Percentiles rank a stretch among this genome's conserved stretches.
Evolutionary conservation across 2,329 filamentous ascomycete species (phyloP).

Genomic region (Phaeosphaeria sp.): DNA sequence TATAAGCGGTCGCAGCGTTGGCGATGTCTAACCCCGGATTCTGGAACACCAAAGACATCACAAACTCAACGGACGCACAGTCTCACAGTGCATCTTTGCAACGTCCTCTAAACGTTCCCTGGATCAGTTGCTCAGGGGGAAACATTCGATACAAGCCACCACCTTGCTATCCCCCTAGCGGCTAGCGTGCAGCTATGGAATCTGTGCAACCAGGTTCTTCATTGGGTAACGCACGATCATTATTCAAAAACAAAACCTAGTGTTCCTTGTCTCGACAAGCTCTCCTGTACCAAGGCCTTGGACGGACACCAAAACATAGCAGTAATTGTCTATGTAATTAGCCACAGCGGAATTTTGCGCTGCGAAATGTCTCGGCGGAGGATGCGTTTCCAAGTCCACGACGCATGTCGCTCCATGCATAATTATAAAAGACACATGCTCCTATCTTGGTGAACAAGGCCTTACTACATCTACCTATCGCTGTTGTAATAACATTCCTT

Average conservation of each 20-base stretch:
- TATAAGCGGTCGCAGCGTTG: no score
- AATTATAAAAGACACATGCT: neutral
- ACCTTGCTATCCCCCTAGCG: constrained; percentile 1
- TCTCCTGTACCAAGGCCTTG: constrained; percentile 2
- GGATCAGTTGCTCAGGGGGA: neutral
- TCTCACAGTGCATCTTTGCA: neutral
- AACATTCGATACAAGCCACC: constrained; percentile 11
- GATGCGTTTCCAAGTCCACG: constrained; percentile 1
- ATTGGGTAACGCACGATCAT: constrained; percentile 7
- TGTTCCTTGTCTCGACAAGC: constrained; percentile 1
- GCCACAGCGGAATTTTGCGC: constrained; percentile 2
- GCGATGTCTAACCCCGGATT: neutral
- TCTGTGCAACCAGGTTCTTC: constrained; percentile 4
- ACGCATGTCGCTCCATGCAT: neutral
- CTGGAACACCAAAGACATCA: neutral
- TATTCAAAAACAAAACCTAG: constrained; percentile 3
- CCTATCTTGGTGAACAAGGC: neutral
- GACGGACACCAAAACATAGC: constrained; percentile 3
- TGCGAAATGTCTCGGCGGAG: neutral
- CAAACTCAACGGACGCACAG: neutral
- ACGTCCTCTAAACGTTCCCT: neutral
- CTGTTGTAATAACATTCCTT: no score
- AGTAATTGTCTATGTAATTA: constrained; percentile 1
- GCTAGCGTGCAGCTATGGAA: constrained; percentile 8
- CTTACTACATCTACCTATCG: no score